A percentile compares a stretch with the other conserved stretches of the same genome.
Conservation (phyloP, 352 stramenopile genomes). For the Phytopythium kandeliae region DNA sequence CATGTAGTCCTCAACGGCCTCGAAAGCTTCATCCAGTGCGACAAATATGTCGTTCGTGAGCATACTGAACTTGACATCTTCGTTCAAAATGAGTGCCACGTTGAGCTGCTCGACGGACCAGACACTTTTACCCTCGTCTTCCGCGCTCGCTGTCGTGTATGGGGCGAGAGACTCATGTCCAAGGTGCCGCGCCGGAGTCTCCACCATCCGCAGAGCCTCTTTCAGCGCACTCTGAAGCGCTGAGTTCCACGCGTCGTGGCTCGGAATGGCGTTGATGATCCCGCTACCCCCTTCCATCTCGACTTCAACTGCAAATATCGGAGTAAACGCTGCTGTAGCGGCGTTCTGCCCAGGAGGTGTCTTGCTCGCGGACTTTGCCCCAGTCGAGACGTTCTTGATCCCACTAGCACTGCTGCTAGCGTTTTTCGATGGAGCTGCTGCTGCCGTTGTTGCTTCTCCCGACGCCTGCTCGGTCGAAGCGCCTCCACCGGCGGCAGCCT, state of each 20-base stretch:
- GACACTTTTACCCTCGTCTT: slow-evolving; percentile 79
- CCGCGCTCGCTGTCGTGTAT: slow-evolving; percentile 75
- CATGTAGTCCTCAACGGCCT: slow-evolving; percentile 83
- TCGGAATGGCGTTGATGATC: slow-evolving; percentile 45
- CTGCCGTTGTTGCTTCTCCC: slow-evolving; percentile 1
- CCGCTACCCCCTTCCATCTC: slow-evolving; percentile 42
- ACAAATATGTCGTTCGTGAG: slow-evolving; percentile 86
- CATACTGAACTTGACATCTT: slow-evolving; percentile 74
- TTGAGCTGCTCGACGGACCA: slow-evolving; percentile 79
- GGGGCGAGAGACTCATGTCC: slow-evolving; percentile 67
- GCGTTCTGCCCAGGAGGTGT: slow-evolving; percentile 1
- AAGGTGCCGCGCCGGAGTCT: slow-evolving; percentile 81
- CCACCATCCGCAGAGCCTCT: slow-evolving; percentile 83
- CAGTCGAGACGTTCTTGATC: not conserved
- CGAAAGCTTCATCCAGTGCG: slow-evolving; percentile 72
- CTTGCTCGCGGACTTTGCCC: slow-evolving; percentile 12
- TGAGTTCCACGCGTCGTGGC: slow-evolving; percentile 67
- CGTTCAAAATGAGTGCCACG: slow-evolving; percentile 76
- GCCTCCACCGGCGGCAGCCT: not conserved
- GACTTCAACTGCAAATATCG: slow-evolving; percentile 58
- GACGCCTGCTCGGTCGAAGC: not conserved
- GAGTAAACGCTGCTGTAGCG: slow-evolving; percentile 28
- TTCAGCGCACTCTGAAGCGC: slow-evolving; percentile 72
- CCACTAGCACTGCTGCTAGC: not conserved
- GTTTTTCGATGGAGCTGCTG: not conserved